Base-by-base conservation (phyloP, 805 yeast genomes). In the Candida ovalis region DNA sequence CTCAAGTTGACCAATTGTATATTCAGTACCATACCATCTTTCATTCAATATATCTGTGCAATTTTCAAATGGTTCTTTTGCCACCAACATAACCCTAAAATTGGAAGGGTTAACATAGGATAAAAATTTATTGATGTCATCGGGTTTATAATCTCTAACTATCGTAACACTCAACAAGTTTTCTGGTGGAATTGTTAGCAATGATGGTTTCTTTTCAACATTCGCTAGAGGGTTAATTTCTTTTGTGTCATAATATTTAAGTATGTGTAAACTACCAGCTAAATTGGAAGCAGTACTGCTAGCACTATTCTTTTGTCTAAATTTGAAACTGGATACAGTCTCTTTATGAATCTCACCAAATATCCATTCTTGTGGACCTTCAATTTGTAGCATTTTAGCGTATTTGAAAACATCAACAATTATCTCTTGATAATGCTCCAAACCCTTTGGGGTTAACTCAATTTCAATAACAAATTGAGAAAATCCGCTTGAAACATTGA, bases 11-110 rank as follows among this genome's bases (percentile, higher is more conserved):
- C 68, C 72, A 39, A 76, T 63, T 2, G 77, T 67, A 62, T 89
- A 88, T 56, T 86, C 86, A 0, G 97, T 89, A 3, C 96, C 96
- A 62, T 94, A 92, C 96, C 97, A 92, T 59, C 80, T 74, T 63
- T 92, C 99, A 19, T 61, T 72, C 15, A 67, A 53, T 46, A 74
- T 70, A 42, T 78, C 67, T 2, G 33, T 68, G 2, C 76, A 76
- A 3, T 81, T 75, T 6, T 74, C 40, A 21, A 44, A 40, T 18
- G 40, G 39, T 54, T 64, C 78, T 65, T 71, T 82, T 27, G 78
- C 72, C 13, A 81, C 70, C 23, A 91, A 62, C 40, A 75, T 68
- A 4, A 80, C 70, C 51, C 88, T 75, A 56, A 86, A 77, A 55
- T 88, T 89, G 21, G 76, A 71, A 0, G 83, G 76, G 36, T 61